Conservation (phyloP, 108 stramenopile species). For the Cyclotella choctawhatcheeana region DNA sequence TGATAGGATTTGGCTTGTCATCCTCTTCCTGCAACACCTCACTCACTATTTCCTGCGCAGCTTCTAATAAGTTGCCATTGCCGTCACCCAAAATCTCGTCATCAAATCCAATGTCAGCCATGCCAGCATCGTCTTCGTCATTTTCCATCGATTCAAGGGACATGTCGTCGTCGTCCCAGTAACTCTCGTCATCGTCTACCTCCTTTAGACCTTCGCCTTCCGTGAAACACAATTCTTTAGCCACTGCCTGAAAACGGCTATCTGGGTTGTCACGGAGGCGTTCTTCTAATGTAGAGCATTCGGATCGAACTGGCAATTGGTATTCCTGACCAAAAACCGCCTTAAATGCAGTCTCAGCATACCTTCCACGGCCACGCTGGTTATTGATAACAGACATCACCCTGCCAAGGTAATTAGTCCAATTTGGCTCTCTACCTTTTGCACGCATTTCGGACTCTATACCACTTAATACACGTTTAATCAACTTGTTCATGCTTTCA, state of each 20-base stretch:
- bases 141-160: not conserved
- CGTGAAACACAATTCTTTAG: not conserved
- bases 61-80: no score
- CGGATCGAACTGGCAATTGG: not conserved
- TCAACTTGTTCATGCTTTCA: slow-evolving; percentile 19
- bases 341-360: slow-evolving; percentile 3
- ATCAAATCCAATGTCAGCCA: no score
- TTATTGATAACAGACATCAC: slow-evolving; percentile 11
- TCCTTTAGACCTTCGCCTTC: not conserved
- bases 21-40: no score
- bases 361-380: not conserved
- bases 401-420: slow-evolving; percentile 17
- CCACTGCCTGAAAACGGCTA: not conserved
- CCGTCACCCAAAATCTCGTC: no score
- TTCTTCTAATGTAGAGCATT: slow-evolving; percentile 4
- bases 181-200: not conserved
- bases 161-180: not conserved
- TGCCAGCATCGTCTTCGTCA: no score
- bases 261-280: not conserved
- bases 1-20: no score
- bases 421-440: not conserved
- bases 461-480: slow-evolving; percentile 10
- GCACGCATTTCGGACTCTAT: not conserved
- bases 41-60: no score
- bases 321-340: slow-evolving; percentile 16